Evolutionary conservation across 805 yeast species (phyloP), one percentile per base, ranked within the genome.

Genomic region (Candida michaelii): DNA sequence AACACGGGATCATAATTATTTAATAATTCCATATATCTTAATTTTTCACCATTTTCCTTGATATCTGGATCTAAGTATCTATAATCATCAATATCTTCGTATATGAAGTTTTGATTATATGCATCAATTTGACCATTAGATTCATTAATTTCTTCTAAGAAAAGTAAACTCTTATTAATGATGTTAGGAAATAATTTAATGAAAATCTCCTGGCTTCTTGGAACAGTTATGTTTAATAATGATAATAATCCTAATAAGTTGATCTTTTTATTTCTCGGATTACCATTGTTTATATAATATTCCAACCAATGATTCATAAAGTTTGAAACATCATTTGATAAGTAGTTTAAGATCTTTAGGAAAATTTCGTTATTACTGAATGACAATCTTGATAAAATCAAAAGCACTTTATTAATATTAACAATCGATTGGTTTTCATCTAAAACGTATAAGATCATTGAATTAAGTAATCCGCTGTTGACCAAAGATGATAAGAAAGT

Each of bases 91-190:
- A 70, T 63, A 42, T 70, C 75, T 36, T 65, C 69, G 35, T 69
- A 70, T 5, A 60, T 48, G 40, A 58, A 59, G 46, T 68, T 70
- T 36, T 60, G 66, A 21, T 55, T 55, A 49, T 71, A 71, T 12
- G 61, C 65, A 34, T 60, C 63, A 39, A 72, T 65, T 5, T 50
- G 48, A 0, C 73, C 74, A 4, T 39, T 48, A 8, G 55, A 48
- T 56, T 90, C 97, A 43, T 81, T 77, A 11, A 85, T 72, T 55
- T 89, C 96, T 52, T 90, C 97, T 37, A 87, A 57, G 45, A 84
- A 71, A 39, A 74, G 50, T 15, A 72, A 63, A 2, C 62, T 41
- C n/a, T 58, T 56, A 38, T 67, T 62, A 29, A 69, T 53, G 8
- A 63, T 47, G 9, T 49, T 63, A 16, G 55, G 57, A 39, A 55